A percentile compares a stretch with the other conserved stretches of the same genome.
phyloP scores from a whole-genome alignment of 352 stramenopile species.

The Pythium monospermum region DNA sequence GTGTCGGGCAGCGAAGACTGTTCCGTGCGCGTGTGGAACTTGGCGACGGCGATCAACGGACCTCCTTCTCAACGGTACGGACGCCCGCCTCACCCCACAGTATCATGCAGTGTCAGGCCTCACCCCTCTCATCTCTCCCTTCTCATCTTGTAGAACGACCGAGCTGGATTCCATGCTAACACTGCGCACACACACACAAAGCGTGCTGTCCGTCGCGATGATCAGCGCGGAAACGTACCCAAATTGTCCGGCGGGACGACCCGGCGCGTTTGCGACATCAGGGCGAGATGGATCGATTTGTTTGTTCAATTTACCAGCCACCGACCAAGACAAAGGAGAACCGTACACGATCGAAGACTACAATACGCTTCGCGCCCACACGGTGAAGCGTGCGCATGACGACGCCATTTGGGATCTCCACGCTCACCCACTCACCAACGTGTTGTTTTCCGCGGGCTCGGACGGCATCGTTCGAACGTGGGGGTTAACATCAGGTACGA shows the following conservation, averaged over 20 bases:
- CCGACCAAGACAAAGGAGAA: slow-evolving; percentile 62
- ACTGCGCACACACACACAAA: slow-evolving; percentile 64
- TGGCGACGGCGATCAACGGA: slow-evolving; percentile 50
- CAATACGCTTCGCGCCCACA: slow-evolving; percentile 58
- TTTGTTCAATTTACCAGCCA: slow-evolving; percentile 50
- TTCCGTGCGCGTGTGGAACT: slow-evolving; percentile 81
- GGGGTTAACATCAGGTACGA: slow-evolving; percentile 66
- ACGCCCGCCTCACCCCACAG: too few relatives aligned
- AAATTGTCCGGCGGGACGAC: slow-evolving; percentile 37
- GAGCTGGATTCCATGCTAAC: slow-evolving; percentile 80
- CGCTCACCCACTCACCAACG: slow-evolving; percentile 75
- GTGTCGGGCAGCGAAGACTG: slow-evolving; percentile 84
- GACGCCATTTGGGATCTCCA: slow-evolving; percentile 82
- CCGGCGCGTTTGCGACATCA: slow-evolving; percentile 62
- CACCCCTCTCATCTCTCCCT: neutral
- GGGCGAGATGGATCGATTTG: slow-evolving; percentile 74
- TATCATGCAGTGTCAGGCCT: neutral
- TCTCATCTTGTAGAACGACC: slow-evolving; percentile 29
- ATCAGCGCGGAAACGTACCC: slow-evolving; percentile 76
- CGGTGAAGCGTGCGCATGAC: slow-evolving; percentile 69
- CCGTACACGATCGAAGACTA: slow-evolving; percentile 73
- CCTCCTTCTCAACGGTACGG: slow-evolving; percentile 55
- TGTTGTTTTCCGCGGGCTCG: slow-evolving; percentile 74
- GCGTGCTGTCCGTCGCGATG: slow-evolving; percentile 65
- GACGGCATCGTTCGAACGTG: slow-evolving; percentile 78